Conservation (phyloP, 805 yeast species). For the Candida rishiriensis region DNA sequence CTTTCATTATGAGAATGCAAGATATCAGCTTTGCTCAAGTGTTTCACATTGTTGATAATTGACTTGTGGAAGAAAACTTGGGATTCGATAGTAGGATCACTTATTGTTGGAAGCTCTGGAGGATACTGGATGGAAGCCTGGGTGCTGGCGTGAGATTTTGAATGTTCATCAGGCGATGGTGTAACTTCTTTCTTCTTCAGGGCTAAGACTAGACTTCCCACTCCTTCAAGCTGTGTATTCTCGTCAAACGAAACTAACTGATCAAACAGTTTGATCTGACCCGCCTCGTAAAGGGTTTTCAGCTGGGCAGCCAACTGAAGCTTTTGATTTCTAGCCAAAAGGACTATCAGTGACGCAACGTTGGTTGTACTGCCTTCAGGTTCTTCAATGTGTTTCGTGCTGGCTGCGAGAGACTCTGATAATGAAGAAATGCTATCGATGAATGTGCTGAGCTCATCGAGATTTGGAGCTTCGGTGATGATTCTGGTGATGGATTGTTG, state of each 20-base stretch:
- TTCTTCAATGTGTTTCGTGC: conserved; percentile 22
- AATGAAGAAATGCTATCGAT: conserved; percentile 16
- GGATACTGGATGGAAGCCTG: conserved; percentile 34
- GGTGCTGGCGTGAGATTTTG: not conserved
- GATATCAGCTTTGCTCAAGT: conserved; percentile 52
- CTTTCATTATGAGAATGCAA: conserved; percentile 75
- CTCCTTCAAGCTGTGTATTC: conserved; percentile 16
- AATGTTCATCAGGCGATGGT: not conserved
- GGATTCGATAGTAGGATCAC: conserved; percentile 51
- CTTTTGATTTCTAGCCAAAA: conserved; percentile 49
- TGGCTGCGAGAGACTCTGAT: conserved; percentile 12
- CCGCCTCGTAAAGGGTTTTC: conserved; percentile 47
- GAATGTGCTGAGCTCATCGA: conserved; percentile 35
- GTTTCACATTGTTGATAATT: conserved; percentile 51
- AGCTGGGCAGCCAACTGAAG: conserved; percentile 57
- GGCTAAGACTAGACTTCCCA: conserved; percentile 11
- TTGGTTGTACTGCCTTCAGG: conserved; percentile 15
- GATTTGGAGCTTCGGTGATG: conserved; percentile 52
- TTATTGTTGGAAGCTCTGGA: conserved; percentile 69
- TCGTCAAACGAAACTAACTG: conserved; percentile 43
- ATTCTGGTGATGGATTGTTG: conserved; percentile 50
- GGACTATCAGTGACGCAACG: conserved; percentile 39
- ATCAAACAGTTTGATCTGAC: conserved; percentile 50
- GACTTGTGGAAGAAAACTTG: conserved; percentile 84
- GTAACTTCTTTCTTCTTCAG: conserved; percentile 3